A percentile compares a stretch with the other conserved stretches of the same genome.
Conservation (phyloP, 2,329 filamentous ascomycete genomes). For the Penicillium sp. region DNA sequence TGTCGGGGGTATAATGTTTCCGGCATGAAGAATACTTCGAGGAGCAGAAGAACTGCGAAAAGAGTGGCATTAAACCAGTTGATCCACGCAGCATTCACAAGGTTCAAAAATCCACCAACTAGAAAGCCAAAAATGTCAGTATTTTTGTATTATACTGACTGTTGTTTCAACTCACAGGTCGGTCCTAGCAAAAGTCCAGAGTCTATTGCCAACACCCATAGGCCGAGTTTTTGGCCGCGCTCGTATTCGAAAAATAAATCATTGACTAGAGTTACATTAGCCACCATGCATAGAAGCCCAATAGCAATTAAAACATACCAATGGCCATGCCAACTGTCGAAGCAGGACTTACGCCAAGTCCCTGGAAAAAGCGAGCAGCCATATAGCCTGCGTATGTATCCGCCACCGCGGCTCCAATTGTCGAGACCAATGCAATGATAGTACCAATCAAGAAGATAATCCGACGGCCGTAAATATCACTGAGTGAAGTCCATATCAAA, state of each 20-base stretch:
- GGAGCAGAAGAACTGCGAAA: constrained; percentile 46
- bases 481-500: constrained; percentile 47
- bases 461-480: constrained; percentile 52
- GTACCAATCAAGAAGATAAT: constrained; percentile 47
- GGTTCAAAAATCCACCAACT: constrained; percentile 51
- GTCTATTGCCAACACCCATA: constrained; percentile 56
- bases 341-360: constrained; percentile 51
- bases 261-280: constrained; percentile 35
- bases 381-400: constrained; percentile 49
- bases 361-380: constrained; percentile 56
- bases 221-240: constrained; percentile 51
- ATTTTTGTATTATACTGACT: too few species aligned
- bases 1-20: constrained; percentile 55
- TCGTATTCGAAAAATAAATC: constrained; percentile 56
- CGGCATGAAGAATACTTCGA: constrained; percentile 49
- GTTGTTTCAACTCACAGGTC: constrained; percentile 32
- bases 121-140: background rate
- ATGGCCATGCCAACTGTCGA: constrained; percentile 53
- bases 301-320: constrained; percentile 17
- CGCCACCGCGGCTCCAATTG: constrained; percentile 41
- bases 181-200: constrained; percentile 49
- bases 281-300: background rate
- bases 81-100: constrained; percentile 49
- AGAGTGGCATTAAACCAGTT: constrained; percentile 53
- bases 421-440: constrained; percentile 40